phyloP scores from a whole-genome alignment of 768 basidiomycete genomes.

The Tulasnella sp. region DNA sequence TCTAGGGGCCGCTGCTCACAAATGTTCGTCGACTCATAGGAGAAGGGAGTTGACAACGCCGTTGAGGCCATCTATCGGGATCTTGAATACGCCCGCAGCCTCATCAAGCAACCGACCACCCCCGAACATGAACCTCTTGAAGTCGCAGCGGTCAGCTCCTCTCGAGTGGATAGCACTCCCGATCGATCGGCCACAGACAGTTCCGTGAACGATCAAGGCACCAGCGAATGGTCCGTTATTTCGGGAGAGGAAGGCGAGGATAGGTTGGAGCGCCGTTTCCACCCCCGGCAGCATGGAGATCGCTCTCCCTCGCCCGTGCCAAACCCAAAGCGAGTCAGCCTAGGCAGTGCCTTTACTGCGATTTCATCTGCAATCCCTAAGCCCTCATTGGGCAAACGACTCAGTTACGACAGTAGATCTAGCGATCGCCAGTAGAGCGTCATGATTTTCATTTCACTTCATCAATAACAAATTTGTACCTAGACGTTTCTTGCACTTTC shows the following conservation, averaged over 20 bases:
- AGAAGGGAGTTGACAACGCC: constrained; percentile 90
- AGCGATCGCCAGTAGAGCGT: constrained; percentile 1
- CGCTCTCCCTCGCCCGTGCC: background rate
- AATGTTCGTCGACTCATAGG: constrained; percentile 46
- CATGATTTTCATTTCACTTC: constrained; percentile 1
- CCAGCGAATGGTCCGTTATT: constrained; percentile 27
- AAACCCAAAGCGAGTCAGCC: constrained; percentile 10
- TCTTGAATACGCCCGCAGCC: constrained; percentile 84
- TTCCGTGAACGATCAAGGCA: constrained; percentile 36
- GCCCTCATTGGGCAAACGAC: constrained; percentile 16
- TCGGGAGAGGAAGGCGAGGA: constrained; percentile 19
- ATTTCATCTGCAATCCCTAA: constrained; percentile 14
- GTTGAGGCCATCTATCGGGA: constrained; percentile 96
- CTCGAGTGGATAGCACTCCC: constrained; percentile 10
- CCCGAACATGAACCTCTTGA: constrained; percentile 15
- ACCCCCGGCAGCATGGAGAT: background rate
- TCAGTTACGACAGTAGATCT: constrained; percentile 14
- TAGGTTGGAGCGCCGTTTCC: background rate
- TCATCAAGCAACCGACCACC: constrained; percentile 60
- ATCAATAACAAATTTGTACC: constrained; percentile 1
- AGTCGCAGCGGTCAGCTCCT: background rate
- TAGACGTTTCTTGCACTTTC: constrained; percentile 3
- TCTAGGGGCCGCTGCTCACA: background rate
- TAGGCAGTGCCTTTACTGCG: constrained; percentile 16
- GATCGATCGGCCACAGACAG: constrained; percentile 18